Base-by-base conservation (phyloP, 176 grass and related monocot species). In the Juncus effusus region DNA sequence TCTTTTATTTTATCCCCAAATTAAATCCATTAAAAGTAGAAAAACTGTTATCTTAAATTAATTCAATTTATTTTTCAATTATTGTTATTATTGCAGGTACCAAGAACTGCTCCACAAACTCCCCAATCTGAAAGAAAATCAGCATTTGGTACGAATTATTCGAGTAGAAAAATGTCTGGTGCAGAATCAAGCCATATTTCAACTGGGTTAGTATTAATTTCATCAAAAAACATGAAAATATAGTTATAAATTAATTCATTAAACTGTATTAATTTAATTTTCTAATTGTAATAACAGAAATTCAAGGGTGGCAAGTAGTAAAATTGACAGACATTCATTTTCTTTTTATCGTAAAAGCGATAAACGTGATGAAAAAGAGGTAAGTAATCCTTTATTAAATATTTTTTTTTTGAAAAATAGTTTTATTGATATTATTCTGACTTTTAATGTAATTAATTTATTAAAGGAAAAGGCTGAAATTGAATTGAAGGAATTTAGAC, bases 401-500 rank as follows among this genome's bases (percentile, higher is more conserved):
- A 28, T 28, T 28, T 28, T 28, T 28, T 28, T 28, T 28, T 1
- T 28, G 19, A 28, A 28, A 28, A 28, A 28, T 28, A 28, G 19
- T 28, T 28, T 28, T 0, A 28, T 28, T 28, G 19, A 28, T 28
- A 28, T 28, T 28, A 28, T 28, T 28, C 19, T 28, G 19, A 28
- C 19, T 28, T 28, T 28, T 28, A 28, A 28, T 28, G 1, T 28
- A 28, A 28, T 28, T 28, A 28, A 14, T 54, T 56, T 66, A 58
- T 67, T 57, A 16, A 76, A 89, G 90, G 79, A 65, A 74, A 81
- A 77, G 28, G 3, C 36, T 35, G 71, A 72, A 15, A 78, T 67
- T 78, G 79, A 81, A 83, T 54, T 61, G 35, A 88, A 70, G 76
- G 81, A 67, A 67, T 63, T 72, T 2, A 55, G 60, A 4, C 74